phyloP scores from a whole-genome alignment of 192 early-diverging fungal genomes.

The Gonapodya sp. region DNA sequence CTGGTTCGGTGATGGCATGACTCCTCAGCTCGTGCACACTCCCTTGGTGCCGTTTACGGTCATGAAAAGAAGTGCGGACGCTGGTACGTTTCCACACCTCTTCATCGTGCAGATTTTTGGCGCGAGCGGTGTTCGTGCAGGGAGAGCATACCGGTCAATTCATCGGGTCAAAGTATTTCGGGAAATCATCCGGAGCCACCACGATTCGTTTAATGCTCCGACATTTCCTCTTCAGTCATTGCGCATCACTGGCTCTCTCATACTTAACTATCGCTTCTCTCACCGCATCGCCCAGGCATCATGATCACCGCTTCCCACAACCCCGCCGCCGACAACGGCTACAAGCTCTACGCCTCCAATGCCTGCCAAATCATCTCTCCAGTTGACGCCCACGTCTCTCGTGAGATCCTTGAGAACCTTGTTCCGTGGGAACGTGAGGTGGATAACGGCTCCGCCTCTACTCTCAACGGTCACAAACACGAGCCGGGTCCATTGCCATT shows the following conservation, averaged over 20 bases:
- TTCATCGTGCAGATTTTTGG: too few species aligned
- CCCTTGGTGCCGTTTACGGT: constrained; percentile 87
- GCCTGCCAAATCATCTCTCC: constrained; percentile 89
- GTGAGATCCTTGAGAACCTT: constrained; percentile 54
- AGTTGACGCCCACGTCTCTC: constrained; percentile 68
- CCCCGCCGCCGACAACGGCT: constrained; percentile 18
- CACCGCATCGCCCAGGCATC: too few species aligned
- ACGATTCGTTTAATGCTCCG: too few species aligned
- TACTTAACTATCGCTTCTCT: too few species aligned
- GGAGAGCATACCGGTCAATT: background rate
- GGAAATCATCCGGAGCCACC: too few species aligned
- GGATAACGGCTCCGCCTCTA: background rate
- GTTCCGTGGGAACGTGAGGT: constrained; percentile 42
- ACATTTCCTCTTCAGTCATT: too few species aligned
- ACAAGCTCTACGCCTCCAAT: constrained; percentile 71
- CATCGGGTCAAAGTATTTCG: too few species aligned
- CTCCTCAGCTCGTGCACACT: constrained; percentile 61
- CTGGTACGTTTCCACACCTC: too few species aligned
- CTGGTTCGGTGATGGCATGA: constrained; percentile 33
- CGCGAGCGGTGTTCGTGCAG: background rate
- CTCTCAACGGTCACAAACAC: background rate
- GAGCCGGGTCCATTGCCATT: background rate
- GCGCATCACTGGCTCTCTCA: too few species aligned
- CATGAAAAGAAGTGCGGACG: constrained; percentile 52
- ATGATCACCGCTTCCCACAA: constrained; percentile 92